A percentile compares a stretch with the other conserved stretches of the same genome.
Evolutionary conservation across 2,329 filamentous ascomycete species (phyloP).

Genomic region (Diaporthe ilicicola): DNA sequence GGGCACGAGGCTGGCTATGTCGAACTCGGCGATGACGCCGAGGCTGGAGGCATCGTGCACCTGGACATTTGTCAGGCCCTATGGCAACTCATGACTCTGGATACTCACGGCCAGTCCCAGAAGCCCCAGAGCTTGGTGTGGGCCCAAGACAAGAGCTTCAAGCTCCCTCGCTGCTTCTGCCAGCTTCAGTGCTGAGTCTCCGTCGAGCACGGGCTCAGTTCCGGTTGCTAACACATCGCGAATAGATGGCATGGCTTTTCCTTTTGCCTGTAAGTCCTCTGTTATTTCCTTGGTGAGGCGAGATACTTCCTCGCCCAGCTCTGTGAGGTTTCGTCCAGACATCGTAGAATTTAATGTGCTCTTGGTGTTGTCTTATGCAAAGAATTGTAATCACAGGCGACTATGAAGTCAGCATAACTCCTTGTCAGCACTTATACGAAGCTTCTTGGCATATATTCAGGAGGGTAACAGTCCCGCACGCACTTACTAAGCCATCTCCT

Average conservation of each 20-base stretch:
- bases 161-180: slow-evolving; percentile 11
- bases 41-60: background rate
- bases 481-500: background rate
- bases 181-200: background rate
- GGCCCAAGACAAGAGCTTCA: slow-evolving; percentile 3
- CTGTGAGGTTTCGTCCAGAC: background rate
- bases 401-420: no score
- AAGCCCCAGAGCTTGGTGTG: background rate
- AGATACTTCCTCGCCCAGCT: background rate
- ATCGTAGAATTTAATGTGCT: background rate
- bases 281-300: background rate
- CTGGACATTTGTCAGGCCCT: background rate
- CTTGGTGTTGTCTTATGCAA: background rate
- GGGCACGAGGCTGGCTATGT: slow-evolving; percentile 7
- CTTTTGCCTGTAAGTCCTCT: background rate
- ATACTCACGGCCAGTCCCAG: background rate
- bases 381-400: no score
- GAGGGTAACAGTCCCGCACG: background rate
- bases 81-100: background rate
- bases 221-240: background rate
- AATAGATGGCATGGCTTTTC: background rate
- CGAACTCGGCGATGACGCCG: slow-evolving; percentile 5
- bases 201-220: no score
- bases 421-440: background rate
- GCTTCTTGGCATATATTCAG: background rate